Conservation (phyloP, 257 asterid genomes). For the Nicotiana attenuata region DNA sequence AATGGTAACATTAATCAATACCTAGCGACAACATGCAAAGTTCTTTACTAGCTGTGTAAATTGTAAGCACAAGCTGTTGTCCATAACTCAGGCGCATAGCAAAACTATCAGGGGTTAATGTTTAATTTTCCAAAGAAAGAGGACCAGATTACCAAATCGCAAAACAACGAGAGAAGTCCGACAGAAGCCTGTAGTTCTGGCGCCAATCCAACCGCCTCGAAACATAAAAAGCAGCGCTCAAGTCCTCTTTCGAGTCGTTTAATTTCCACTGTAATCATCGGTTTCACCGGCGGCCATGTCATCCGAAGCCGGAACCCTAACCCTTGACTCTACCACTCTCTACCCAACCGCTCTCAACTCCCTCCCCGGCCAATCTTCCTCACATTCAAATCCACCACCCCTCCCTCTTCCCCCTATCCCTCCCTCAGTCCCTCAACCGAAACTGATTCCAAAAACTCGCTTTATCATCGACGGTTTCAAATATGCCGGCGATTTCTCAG, state of each 20-base stretch:
- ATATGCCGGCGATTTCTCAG: constrained; percentile 54
- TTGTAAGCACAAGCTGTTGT: too few species aligned
- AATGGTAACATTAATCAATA: neutral
- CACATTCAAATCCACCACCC: constrained; percentile 17
- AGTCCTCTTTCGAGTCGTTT: neutral
- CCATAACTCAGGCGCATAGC: neutral
- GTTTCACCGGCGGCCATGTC: constrained; percentile 40
- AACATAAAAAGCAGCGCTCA: too few species aligned
- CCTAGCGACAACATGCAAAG: too few species aligned
- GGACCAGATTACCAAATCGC: neutral
- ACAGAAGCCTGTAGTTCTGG: neutral
- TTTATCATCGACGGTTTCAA: constrained; percentile 79
- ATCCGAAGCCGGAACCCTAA: constrained; percentile 35
- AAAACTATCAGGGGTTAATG: neutral
- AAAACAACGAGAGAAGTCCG: neutral
- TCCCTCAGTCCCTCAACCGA: constrained; percentile 49
- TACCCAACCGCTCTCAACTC: constrained; percentile 50
- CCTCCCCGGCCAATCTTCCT: constrained; percentile 28
- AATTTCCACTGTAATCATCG: neutral
- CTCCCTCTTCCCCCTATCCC: constrained; percentile 37
- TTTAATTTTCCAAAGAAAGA: neutral
- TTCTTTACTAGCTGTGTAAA: too few species aligned
- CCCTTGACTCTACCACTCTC: constrained; percentile 46
- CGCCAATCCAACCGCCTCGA: constrained; percentile 17
- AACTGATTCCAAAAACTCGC: constrained; percentile 79